Conservation (phyloP, 345 rosid species). For the Aethionema arabicum region DNA sequence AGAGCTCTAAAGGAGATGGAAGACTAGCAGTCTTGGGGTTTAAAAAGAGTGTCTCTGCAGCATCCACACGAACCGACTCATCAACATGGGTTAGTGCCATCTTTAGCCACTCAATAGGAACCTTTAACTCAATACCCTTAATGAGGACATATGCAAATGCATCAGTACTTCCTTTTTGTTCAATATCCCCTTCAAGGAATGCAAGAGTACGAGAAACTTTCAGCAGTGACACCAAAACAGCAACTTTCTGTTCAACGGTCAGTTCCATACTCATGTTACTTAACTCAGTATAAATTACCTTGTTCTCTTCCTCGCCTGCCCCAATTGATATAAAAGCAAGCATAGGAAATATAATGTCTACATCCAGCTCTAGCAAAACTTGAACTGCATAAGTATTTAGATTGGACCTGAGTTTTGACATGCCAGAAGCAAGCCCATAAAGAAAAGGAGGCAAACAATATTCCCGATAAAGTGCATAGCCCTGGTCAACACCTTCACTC, state of each 20-base stretch:
- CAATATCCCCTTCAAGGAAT: slow-evolving; percentile 87
- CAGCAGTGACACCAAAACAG: slow-evolving; percentile 73
- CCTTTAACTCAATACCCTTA: slow-evolving; percentile 68
- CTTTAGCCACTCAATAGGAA: slow-evolving; percentile 76
- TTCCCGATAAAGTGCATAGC: slow-evolving; percentile 62
- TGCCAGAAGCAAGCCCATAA: slow-evolving; percentile 81
- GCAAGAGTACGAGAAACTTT: slow-evolving; percentile 92
- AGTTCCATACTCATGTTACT: slow-evolving; percentile 41
- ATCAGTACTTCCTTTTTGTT: slow-evolving; percentile 41
- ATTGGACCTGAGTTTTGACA: slow-evolving; percentile 90
- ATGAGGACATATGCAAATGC: slow-evolving; percentile 56
- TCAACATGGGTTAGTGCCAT: slow-evolving; percentile 88
- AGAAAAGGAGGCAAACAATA: slow-evolving; percentile 74
- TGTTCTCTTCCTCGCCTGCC: slow-evolving; percentile 49
- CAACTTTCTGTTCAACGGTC: slow-evolving; percentile 73
- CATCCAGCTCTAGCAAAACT: slow-evolving; percentile 76
- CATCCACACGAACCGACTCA: slow-evolving; percentile 88
- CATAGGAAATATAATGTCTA: slow-evolving; percentile 85
- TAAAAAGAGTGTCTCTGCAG: slow-evolving; percentile 92
- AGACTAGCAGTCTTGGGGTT: slow-evolving; percentile 88
- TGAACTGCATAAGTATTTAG: slow-evolving; percentile 85
- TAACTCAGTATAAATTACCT: slow-evolving; percentile 40
- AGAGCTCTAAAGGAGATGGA: slow-evolving; percentile 82
- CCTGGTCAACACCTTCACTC: slow-evolving; percentile 69
- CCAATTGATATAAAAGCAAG: slow-evolving; percentile 66